Evolutionary conservation across 2,329 filamentous ascomycete genomes (phyloP).

Genomic region (Cryphonectria carpinicola): DNA sequence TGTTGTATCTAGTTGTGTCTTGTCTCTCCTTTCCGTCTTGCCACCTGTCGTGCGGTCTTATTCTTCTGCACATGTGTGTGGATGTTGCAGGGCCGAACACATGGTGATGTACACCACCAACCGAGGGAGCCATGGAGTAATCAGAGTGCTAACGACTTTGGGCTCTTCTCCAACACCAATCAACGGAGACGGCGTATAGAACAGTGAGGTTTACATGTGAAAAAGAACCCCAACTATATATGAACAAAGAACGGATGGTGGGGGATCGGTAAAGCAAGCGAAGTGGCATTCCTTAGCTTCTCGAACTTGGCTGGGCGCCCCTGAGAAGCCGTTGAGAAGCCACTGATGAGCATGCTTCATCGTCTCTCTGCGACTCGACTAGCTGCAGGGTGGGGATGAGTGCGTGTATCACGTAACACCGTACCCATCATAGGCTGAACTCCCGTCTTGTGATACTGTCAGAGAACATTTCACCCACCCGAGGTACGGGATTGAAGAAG

Average conservation of each 20-base stretch:
- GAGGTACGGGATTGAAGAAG: constrained; percentile 25
- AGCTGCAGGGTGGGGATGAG: background rate
- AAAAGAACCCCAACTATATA: constrained; percentile 11
- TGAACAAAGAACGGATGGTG: background rate
- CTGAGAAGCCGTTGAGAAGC: constrained; percentile 20
- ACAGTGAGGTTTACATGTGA: constrained; percentile 16
- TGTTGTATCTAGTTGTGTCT: constrained; percentile 16
- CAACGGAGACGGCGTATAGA: constrained; percentile 13
- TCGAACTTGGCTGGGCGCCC: background rate
- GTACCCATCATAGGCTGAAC: constrained; percentile 42
- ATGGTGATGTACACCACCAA: background rate
- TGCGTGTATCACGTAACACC: constrained; percentile 41
- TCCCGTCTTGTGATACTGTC: constrained; percentile 39
- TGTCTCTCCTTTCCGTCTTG: constrained; percentile 10
- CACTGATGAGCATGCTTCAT: constrained; percentile 8
- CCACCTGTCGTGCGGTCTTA: background rate
- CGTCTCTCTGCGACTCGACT: constrained; percentile 16
- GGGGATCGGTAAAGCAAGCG: background rate
- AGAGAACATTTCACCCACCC: constrained; percentile 37
- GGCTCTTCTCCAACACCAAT: constrained; percentile 5
- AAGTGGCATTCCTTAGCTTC: constrained; percentile 12
- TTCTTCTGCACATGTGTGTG: background rate
- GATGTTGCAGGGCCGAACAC: constrained; percentile 2
- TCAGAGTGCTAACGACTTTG: constrained; percentile 7
- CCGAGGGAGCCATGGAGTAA: background rate